Evolutionary conservation across 495 filamentous ascomycete species (phyloP), one percentile per base, ranked within the genome.

Genomic region (Penicillium robsamsonii): DNA sequence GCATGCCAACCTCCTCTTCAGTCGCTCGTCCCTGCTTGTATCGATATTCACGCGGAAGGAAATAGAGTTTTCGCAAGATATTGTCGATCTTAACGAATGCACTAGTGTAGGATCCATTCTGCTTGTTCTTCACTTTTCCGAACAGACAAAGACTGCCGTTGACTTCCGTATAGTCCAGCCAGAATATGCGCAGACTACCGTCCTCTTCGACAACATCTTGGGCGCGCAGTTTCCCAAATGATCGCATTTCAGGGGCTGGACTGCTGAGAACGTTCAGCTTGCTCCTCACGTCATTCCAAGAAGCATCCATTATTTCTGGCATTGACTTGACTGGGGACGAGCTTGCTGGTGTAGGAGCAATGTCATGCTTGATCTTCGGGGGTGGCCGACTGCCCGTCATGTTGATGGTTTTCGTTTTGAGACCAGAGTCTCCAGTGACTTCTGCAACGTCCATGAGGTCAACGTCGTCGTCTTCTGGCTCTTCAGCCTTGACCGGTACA

Each of bases 51-150:
- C 93, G 87, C 5, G 94, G 94, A 25, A 97, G 80, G 66, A 98
- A 98, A 70, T 86, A 97, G 3, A 98, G 79, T 60, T 96, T 98
- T 44, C 94, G 84, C 20, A 95, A 71, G 53, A 98, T 90, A 58
- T 96, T 96, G 77, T 98, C 93, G 33, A 98, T 79, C 67, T 97
- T 98, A 68, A 96, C 83, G 62, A 98, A 97, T 53, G 93, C 95
- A 72, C 92, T 97, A 31, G 90, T 87, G 68, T 87, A 91, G 31
- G 74, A 75, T 33, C 83, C 85, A 24, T 81, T 88, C 59, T 85
- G 87, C 71, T 93, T 96, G 71, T 97, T 91, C 66, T 88, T 87
- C 3, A 96, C 95, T 66, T 98, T 98, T 49, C 94, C 94, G 72
- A 97, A 98, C 35, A 98, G 80, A 69, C 91, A 96, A 3, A 98